phyloP scores from a whole-genome alignment of 176 grass and related monocot species.

The Panicum miliaceum region DNA sequence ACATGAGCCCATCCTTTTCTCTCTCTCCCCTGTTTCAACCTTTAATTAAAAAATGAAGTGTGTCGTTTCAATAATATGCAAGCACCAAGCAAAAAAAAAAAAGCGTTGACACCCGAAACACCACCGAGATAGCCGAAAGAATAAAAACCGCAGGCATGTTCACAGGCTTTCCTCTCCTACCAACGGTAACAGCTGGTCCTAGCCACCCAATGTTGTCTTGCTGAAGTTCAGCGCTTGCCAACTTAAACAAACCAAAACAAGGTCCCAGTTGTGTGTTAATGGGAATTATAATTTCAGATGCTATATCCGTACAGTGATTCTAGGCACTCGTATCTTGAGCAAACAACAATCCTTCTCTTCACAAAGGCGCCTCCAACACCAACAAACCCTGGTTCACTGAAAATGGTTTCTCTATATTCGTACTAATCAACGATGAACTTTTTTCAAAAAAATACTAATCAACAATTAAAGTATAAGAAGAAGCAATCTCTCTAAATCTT shows the following conservation, averaged over 20 bases:
- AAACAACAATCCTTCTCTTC: background rate
- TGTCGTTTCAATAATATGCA: background rate
- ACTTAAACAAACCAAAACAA: background rate
- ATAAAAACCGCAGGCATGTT: background rate
- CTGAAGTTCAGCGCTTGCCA: background rate
- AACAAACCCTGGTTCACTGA: no score
- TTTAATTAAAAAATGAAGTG: background rate
- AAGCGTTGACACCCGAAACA: background rate
- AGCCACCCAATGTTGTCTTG: background rate
- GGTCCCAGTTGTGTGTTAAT: background rate
- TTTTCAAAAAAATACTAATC: no score
- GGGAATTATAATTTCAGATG: background rate
- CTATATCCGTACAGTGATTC: background rate
- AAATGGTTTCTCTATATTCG: no score
- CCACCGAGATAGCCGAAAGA: background rate
- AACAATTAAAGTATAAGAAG: background rate
- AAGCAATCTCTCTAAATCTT: background rate
- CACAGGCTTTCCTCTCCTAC: background rate
- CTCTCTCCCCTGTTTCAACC: background rate
- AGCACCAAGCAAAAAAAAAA: background rate
- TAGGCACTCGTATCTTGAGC: background rate
- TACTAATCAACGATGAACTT: no score
- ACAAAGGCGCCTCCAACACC: background rate
- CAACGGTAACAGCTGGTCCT: background rate
- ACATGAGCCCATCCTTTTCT: background rate